Conservation (phyloP, 768 basidiomycete genomes). For the Lactifluus echinatus region DNA sequence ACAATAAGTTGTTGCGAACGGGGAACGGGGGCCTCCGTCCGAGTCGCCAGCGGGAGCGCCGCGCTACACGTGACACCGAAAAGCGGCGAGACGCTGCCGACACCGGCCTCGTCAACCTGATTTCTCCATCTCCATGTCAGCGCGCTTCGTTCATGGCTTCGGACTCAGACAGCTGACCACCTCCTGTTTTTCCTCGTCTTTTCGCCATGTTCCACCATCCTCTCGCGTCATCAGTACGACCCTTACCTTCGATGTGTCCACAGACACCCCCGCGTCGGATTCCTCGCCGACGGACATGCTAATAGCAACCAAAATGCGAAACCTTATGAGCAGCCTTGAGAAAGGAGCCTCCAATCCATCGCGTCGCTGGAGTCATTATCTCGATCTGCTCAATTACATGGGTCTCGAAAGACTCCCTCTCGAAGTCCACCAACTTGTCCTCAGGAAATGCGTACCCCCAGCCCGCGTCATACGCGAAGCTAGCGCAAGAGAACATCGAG, state of each 20-base stretch:
- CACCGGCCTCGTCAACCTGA: background rate
- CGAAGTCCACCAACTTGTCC: constrained; percentile 58
- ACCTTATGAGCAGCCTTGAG: constrained; percentile 15
- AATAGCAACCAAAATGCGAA: constrained; percentile 15
- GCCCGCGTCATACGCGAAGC: constrained; percentile 37
- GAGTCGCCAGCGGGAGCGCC: too few relatives aligned
- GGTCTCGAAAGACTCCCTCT: constrained; percentile 47
- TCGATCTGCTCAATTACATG: constrained; percentile 42
- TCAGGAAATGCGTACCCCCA: constrained; percentile 54
- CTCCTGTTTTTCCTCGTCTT: background rate
- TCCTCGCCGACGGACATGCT: constrained; percentile 16
- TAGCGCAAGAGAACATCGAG: constrained; percentile 35
- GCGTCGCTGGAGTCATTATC: constrained; percentile 59
- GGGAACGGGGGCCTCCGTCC: too few relatives aligned
- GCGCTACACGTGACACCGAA: background rate
- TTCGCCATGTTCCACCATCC: background rate
- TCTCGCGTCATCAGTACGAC: constrained; percentile 8
- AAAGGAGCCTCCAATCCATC: constrained; percentile 28
- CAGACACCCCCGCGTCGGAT: background rate
- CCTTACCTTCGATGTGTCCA: background rate
- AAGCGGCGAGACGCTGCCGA: too few relatives aligned
- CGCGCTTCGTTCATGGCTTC: constrained; percentile 14
- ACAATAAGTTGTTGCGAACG: too few relatives aligned
- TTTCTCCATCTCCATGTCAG: constrained; percentile 18
- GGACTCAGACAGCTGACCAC: constrained; percentile 6